Conservation (phyloP, 2,329 filamentous ascomycete species). For the Sporothrix inflata region DNA sequence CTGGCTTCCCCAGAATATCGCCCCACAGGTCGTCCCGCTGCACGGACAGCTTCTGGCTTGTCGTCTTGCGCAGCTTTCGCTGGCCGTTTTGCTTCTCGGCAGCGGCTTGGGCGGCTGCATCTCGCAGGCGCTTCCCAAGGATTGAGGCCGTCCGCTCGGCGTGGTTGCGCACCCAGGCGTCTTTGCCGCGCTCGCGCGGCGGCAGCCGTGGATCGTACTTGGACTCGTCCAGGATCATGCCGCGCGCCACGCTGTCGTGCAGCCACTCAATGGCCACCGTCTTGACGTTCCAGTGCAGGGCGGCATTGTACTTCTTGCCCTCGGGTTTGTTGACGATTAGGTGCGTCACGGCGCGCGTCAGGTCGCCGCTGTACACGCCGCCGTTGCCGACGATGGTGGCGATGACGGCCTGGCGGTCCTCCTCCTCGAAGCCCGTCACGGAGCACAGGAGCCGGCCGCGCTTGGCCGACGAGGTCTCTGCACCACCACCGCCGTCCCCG, state of each 20-base stretch:
- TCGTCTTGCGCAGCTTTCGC: constrained; percentile 83
- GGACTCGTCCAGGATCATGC: constrained; percentile 88
- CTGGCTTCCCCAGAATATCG: constrained; percentile 69
- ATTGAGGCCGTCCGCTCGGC: constrained; percentile 44
- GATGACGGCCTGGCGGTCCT: constrained; percentile 71
- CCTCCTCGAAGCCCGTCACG: constrained; percentile 61
- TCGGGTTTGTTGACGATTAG: constrained; percentile 77
- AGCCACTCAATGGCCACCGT: constrained; percentile 87
- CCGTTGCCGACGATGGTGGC: constrained; percentile 70
- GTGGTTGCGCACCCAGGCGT: constrained; percentile 67
- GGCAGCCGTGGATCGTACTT: constrained; percentile 78
- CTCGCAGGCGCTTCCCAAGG: constrained; percentile 63
- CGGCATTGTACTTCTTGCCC: constrained; percentile 88
- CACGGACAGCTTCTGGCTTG: constrained; percentile 78
- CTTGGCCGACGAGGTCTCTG: constrained; percentile 35
- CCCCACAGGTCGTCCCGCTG: constrained; percentile 89
- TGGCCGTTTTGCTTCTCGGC: constrained; percentile 58
- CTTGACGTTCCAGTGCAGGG: constrained; percentile 78
- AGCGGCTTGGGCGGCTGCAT: constrained; percentile 45
- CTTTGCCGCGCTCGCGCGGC: constrained; percentile 70
- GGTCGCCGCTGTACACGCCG: constrained; percentile 82
- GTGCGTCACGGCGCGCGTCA: constrained; percentile 85
- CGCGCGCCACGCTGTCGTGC: constrained; percentile 76
- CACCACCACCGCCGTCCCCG: neutral
- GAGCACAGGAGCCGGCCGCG: constrained; percentile 55